Base-by-base conservation (phyloP, 2,329 filamentous ascomycete species). In the Fusarium incarnatum region DNA sequence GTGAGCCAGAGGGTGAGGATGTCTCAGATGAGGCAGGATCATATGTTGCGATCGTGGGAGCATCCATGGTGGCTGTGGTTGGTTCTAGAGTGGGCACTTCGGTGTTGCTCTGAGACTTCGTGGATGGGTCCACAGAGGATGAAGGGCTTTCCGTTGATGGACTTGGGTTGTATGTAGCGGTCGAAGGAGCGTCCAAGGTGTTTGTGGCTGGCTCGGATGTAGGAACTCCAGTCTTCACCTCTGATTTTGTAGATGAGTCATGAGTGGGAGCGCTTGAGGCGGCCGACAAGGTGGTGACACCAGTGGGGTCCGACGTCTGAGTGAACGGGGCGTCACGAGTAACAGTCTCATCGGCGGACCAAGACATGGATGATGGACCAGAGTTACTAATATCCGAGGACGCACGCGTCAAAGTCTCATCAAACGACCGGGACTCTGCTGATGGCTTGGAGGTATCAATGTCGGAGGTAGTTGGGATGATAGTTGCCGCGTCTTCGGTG, bases 61-160 rank as follows among this genome's bases (percentile, higher is more conserved):
- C 6, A 0, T 46, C 5, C 0, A 8, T 8, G 3, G 18, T 2
- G 1, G 10, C 7, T 1, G 47, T 47, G 12, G 5, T 5, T 0
- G 28, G 30, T 13, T 15, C 9, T 18, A 22, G 28, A 2, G 37
- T 22, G 8, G 40, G 0, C 2, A 37, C 32, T 1, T 12, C 25
- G 10, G 49, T 20, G 2, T 40, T 8, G 16, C 18, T 28, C 7
- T 60, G 16, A 4, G 23, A 15, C 16, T 40, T 34, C 6, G 55
- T 53, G 5, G 37, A 12, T 16, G 11, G 1, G 47, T 44, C 3
- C 9, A 0, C 28, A 13, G 53, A 44, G 11, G 53, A 42, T 1
- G 46, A 1, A 12, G 32, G 27, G 44, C 37, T 64, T 11, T 7
- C 30, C 12, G 57, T 37, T 11, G 18, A 37, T 10, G 10, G 5